phyloP scores from a whole-genome alignment of 1,139 yeast genomes.

The Lodderomyces beijingensis region DNA sequence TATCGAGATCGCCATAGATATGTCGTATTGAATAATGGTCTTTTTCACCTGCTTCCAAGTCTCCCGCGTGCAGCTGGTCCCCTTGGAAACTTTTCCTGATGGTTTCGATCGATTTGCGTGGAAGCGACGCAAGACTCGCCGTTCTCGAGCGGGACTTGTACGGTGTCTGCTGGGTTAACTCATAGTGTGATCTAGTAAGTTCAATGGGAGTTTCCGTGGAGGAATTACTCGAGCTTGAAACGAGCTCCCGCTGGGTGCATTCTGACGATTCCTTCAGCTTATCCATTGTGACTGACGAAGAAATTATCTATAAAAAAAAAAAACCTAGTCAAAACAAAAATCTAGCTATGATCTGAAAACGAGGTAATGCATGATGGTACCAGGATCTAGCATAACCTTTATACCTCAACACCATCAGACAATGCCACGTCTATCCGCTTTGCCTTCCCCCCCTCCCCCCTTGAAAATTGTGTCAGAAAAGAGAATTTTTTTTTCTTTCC shows the following conservation, averaged over 20 bases:
- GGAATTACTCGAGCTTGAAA: not conserved
- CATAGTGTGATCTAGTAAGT: conserved; percentile 4
- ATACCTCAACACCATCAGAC: too few species aligned
- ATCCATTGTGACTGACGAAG: too few species aligned
- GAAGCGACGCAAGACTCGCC: conserved; percentile 11
- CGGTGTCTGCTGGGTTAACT: conserved; percentile 12
- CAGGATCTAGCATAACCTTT: too few species aligned
- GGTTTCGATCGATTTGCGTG: conserved; percentile 14
- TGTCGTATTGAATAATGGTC: conserved; percentile 25
- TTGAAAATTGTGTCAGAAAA: too few species aligned
- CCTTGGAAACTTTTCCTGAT: conserved; percentile 13
- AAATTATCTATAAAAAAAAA: too few species aligned
- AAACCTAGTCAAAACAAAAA: too few species aligned
- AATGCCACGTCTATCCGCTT: too few species aligned
- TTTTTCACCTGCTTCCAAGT: conserved; percentile 2
- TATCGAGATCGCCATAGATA: conserved; percentile 32
- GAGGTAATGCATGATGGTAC: too few species aligned
- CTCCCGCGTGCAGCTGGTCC: not conserved
- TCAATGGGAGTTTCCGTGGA: not conserved
- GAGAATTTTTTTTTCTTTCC: too few species aligned
- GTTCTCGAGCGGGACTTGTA: conserved; percentile 3
- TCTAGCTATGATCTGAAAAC: too few species aligned
- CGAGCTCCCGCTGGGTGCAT: not conserved
- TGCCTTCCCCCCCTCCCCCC: too few species aligned
- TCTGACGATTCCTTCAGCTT: too few species aligned